A percentile compares a stretch with the other conserved stretches of the same genome.
Conservation (phyloP, 2,329 filamentous ascomycete genomes). For the Ascochyta clinopodiicola region DNA sequence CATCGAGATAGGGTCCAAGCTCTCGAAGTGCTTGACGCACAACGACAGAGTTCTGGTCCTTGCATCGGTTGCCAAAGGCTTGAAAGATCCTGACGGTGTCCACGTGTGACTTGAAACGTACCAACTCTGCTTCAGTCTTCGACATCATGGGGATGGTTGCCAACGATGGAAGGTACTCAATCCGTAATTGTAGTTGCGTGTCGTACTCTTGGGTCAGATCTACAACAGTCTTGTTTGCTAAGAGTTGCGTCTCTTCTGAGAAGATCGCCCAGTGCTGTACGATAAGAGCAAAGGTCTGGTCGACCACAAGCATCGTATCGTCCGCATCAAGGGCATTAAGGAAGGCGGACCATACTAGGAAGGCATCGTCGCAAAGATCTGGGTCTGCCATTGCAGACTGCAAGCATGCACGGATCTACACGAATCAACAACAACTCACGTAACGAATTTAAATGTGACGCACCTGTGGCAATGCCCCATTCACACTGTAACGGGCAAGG, state of each 20-base stretch:
- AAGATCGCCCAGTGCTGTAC: slow-evolving; percentile 79
- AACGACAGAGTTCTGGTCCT: slow-evolving; percentile 85
- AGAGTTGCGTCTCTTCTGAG: slow-evolving; percentile 64
- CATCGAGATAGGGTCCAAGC: slow-evolving; percentile 73
- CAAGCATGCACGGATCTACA: slow-evolving; percentile 86
- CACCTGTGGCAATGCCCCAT: slow-evolving; percentile 84
- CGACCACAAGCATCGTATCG: slow-evolving; percentile 79
- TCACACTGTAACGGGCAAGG: slow-evolving; percentile 74
- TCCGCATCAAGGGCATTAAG: slow-evolving; percentile 73
- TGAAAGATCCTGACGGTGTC: slow-evolving; percentile 71
- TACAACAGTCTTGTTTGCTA: slow-evolving; percentile 68
- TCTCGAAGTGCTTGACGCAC: slow-evolving; percentile 82
- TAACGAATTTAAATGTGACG: slow-evolving; percentile 28
- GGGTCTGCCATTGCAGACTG: slow-evolving; percentile 80
- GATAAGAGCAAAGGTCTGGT: slow-evolving; percentile 89
- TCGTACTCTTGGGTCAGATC: slow-evolving; percentile 70
- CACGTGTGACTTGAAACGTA: slow-evolving; percentile 68
- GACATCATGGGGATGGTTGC: slow-evolving; percentile 71
- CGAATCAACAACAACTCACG: slow-evolving; percentile 27
- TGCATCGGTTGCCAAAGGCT: slow-evolving; percentile 75
- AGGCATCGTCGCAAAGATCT: slow-evolving; percentile 77
- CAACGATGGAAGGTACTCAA: slow-evolving; percentile 80
- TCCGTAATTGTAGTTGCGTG: slow-evolving; percentile 67
- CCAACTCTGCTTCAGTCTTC: slow-evolving; percentile 71
- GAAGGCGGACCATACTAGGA: slow-evolving; percentile 84